phyloP scores from a whole-genome alignment of 2,329 filamentous ascomycete genomes.

The Calonectria multiphialidica region DNA sequence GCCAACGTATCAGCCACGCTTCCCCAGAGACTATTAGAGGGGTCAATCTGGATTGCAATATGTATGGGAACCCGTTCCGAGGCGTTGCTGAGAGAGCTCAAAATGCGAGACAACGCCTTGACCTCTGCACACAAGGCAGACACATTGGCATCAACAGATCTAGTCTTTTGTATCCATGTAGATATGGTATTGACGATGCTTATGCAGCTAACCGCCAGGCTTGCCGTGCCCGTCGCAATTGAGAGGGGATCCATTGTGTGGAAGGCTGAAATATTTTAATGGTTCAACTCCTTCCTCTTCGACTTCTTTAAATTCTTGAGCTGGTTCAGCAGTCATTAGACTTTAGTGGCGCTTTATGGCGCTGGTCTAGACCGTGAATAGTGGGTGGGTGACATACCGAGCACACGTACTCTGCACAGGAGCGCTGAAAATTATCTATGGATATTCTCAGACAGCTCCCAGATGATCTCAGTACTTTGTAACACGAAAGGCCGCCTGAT shows the following conservation, averaged over 20 bases:
- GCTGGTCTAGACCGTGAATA: too few relatives aligned
- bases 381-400: too few relatives aligned
- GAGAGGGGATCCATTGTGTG: conserved; percentile 5
- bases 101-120: background rate
- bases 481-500: too few relatives aligned
- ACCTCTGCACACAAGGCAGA: background rate
- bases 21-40: background rate
- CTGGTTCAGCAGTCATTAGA: too few relatives aligned
- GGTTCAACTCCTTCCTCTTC: too few relatives aligned
- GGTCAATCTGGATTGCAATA: background rate
- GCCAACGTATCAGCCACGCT: background rate
- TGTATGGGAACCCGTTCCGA: background rate
- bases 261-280: too few relatives aligned
- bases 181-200: background rate
- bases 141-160: background rate
- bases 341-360: too few relatives aligned
- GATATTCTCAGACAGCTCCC: too few relatives aligned
- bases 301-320: too few relatives aligned
- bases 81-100: conserved; percentile 4
- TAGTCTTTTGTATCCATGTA: background rate
- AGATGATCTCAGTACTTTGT: too few relatives aligned
- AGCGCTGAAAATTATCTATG: too few relatives aligned
- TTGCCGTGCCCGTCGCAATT: conserved; percentile 6
- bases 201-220: background rate
- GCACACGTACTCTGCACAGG: too few relatives aligned